Evolutionary conservation across 1,139 yeast genomes (phyloP).

Genomic region (Kodamaea anthophila): DNA sequence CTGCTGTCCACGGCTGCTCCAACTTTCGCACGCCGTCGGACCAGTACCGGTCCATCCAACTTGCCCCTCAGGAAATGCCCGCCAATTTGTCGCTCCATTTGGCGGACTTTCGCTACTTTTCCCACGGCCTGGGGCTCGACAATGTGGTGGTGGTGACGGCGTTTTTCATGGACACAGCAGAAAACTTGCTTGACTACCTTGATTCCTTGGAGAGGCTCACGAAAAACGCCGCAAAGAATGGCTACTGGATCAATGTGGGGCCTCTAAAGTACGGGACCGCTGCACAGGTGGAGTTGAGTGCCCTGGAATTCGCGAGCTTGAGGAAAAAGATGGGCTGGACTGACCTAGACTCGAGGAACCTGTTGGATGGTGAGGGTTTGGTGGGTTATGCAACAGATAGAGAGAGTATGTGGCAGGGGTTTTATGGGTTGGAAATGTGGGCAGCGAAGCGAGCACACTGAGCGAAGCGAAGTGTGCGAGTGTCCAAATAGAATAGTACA

Average conservation of each 20-base stretch:
- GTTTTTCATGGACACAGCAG: slow-evolving; percentile 84
- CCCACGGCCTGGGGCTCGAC: slow-evolving; percentile 22
- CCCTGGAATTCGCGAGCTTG: slow-evolving; percentile 53
- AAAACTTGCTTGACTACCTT: slow-evolving; percentile 66
- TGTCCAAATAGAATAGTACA: slow-evolving; percentile 16
- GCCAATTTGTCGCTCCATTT: slow-evolving; percentile 43
- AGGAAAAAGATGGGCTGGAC: slow-evolving; percentile 60
- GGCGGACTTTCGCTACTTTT: slow-evolving; percentile 61
- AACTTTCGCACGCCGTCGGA: slow-evolving; percentile 48
- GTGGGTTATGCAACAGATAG: slow-evolving; percentile 56
- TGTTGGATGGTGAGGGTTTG: slow-evolving; percentile 28
- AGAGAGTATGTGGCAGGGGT: slow-evolving; percentile 70
- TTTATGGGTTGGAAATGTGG: slow-evolving; percentile 60
- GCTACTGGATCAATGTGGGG: slow-evolving; percentile 79
- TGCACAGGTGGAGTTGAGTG: slow-evolving; percentile 67
- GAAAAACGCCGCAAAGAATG: slow-evolving; percentile 25
- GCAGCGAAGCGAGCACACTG: slow-evolving; percentile 10
- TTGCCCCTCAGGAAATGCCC: slow-evolving; percentile 37
- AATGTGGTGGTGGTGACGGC: slow-evolving; percentile 61
- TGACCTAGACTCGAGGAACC: slow-evolving; percentile 35
- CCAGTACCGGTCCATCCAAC: slow-evolving; percentile 46
- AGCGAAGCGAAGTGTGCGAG: neutral
- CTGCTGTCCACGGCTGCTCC: slow-evolving; percentile 70
- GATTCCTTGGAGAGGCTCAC: slow-evolving; percentile 51
- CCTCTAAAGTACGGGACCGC: slow-evolving; percentile 88